These are phyloP conservation scores for Albophoma yamanashiensis DNA, from an alignment of 2,329 filamentous ascomycete genomes.

Conservation along the genomic window DNA sequence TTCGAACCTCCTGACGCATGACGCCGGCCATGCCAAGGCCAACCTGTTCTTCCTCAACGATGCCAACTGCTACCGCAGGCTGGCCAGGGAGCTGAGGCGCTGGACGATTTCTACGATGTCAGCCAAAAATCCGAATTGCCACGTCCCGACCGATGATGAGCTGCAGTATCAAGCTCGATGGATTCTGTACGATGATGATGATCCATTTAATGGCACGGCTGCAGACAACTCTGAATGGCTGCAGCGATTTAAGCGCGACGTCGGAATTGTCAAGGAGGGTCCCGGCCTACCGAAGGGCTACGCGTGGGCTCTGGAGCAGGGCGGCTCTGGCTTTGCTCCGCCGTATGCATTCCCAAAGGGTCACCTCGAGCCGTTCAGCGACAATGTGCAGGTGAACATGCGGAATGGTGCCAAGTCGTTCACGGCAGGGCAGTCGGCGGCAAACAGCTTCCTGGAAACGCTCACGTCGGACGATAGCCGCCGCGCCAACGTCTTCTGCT, in stretches of 20 bases:
- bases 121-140: slow-evolving; percentile 47
- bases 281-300: slow-evolving; percentile 34
- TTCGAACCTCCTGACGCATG: slow-evolving; percentile 2
- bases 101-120: slow-evolving; percentile 45
- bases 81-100: slow-evolving; percentile 41
- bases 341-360: slow-evolving; percentile 39
- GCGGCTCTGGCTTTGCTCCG: slow-evolving; percentile 44
- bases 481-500: slow-evolving; percentile 45
- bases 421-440: slow-evolving; percentile 30
- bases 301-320: slow-evolving; percentile 37
- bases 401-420: slow-evolving; percentile 28
- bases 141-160: slow-evolving; percentile 50
- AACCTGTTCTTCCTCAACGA: slow-evolving; percentile 43
- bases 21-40: slow-evolving; percentile 4
- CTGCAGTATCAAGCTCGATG: slow-evolving; percentile 53
- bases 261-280: slow-evolving; percentile 39
- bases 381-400: slow-evolving; percentile 21
- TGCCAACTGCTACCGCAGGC: slow-evolving; percentile 47
- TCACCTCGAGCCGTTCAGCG: slow-evolving; percentile 22
- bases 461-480: slow-evolving; percentile 32
- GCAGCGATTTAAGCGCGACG: slow-evolving; percentile 48
- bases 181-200: slow-evolving; percentile 53
- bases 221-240: slow-evolving; percentile 56
- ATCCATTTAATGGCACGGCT: slow-evolving; percentile 54
- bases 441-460: slow-evolving; percentile 36